Evolutionary conservation across 2,329 filamentous ascomycete genomes (phyloP), one percentile per base, ranked within the genome.

Genomic region (Aureobasidium sp.): DNA sequence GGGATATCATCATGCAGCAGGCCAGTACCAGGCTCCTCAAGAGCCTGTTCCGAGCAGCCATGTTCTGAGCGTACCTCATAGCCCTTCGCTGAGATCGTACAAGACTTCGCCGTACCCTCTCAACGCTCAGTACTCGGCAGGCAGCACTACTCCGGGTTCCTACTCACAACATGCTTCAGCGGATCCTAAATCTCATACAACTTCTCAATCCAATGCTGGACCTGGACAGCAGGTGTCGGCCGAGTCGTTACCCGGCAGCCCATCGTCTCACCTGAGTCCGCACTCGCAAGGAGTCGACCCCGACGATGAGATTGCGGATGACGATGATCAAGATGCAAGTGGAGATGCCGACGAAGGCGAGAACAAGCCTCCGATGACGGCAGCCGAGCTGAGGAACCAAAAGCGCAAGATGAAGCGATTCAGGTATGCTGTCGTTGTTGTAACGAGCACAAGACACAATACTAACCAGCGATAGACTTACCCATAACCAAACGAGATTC

Each of bases 401-500:
- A 80, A 80, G 69, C 74, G 78, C 56, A 81, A 79, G 71, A 82
- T 81, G 89, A 93, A 93, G 79, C 81, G 90, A 62, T 93, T 93
- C 71, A 84, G 88, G 87, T 90, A 80, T 19, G 67, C 62, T 5
- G 2, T 11, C 9, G 8, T 54, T 11, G 15, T 24, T 2, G 11
- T 5, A 4, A 17, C 14, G 19, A 37, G 9, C 7, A 22, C 8
- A 17, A 15, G 11, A 42, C 11, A n/a, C 11, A 17, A 37, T 15
- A n/a, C 42, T 56, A 17, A 57, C 29, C 29, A 24, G 11, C 9
- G 11, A 8, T 69, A 95, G 92, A 67, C 85, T 97, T 66, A 96
- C 92, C 0, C 92, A 97, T 74, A 93, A 94, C 69, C 93, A 97
- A 80, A 97, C 93, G n/a, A 87, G 93, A 15, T 97, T 96, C 70